Percentiles rank a stretch among this genome's conserved stretches.
Evolutionary conservation across 176 grass and related monocot genomes (phyloP).

Genomic region (Dactylis glomerata): DNA sequence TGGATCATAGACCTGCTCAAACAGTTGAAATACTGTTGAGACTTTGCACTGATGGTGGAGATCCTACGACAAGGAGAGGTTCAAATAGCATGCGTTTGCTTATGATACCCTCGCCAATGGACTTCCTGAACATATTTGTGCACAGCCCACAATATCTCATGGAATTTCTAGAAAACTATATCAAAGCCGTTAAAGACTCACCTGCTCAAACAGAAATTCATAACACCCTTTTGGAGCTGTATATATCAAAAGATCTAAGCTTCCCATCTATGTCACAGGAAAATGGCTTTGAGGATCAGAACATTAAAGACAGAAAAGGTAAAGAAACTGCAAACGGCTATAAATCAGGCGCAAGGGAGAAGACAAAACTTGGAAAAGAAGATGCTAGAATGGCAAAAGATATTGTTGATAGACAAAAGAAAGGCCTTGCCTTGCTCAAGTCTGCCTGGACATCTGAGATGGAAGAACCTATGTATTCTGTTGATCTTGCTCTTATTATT

Average conservation of each 20-base stretch:
- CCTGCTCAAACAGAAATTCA: conserved; percentile 92
- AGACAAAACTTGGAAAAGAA: conserved; percentile 38
- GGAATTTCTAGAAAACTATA: conserved; percentile 94
- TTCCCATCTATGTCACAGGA: conserved; percentile 80
- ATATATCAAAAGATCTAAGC: conserved; percentile 78
- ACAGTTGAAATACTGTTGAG: conserved; percentile 82
- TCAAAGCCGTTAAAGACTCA: conserved; percentile 70
- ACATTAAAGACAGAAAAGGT: conserved; percentile 45
- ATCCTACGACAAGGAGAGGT: conserved; percentile 48
- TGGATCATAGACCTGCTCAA: conserved; percentile 83
- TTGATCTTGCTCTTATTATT: conserved; percentile 85
- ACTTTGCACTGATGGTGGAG: conserved; percentile 65
- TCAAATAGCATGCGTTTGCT: conserved; percentile 54
- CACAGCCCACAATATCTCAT: conserved; percentile 83
- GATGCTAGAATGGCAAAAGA: conserved; percentile 43
- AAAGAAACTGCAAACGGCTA: conserved; percentile 52
- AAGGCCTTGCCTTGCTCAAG: conserved; percentile 79
- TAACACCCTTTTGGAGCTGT: conserved; percentile 91
- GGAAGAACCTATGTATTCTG: conserved; percentile 87
- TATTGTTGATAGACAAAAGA: conserved; percentile 63
- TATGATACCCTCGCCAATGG: conserved; percentile 89
- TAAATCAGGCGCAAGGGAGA: conserved; percentile 38
- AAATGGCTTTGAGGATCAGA: conserved; percentile 50
- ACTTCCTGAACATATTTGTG: conserved; percentile 95
- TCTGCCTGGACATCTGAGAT: conserved; percentile 83